Percentiles rank a stretch among this genome's conserved stretches.
These are phyloP conservation scores for Ustilago cynodontis DNA, from an alignment of 1,284 basidiomycete species.

Conservation along the genomic window DNA sequence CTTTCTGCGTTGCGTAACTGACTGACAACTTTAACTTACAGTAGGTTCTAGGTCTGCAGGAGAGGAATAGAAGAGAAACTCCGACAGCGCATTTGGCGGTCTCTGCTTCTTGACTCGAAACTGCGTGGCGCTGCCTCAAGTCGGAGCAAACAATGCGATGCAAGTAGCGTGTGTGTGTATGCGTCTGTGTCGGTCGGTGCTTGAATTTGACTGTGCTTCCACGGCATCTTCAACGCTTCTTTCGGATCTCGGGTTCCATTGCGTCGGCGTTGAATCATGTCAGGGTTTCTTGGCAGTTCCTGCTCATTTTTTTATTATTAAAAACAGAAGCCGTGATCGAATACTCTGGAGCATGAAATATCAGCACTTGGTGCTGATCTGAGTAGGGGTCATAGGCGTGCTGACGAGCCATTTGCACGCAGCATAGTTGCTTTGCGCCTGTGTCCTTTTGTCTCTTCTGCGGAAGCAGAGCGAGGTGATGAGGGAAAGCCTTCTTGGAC, in stretches of 20 bases:
- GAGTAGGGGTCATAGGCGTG: too few species aligned
- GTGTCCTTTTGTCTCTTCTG: too few species aligned
- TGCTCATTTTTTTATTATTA: too few species aligned
- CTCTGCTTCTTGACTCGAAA: neutral
- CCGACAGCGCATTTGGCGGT: too few species aligned
- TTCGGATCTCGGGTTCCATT: conserved; percentile 29
- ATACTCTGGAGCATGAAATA: too few species aligned
- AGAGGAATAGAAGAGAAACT: neutral
- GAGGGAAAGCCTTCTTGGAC: too few species aligned
- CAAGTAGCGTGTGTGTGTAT: neutral
- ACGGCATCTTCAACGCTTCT: neutral
- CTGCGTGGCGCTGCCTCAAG: neutral
- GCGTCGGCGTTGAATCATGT: conserved; percentile 1
- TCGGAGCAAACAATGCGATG: neutral
- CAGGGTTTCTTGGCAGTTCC: conserved; percentile 11
- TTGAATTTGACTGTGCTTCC: conserved; percentile 4
- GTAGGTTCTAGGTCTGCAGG: too few species aligned
- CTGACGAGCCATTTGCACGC: too few species aligned
- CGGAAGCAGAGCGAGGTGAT: too few species aligned
- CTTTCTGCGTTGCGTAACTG: neutral
- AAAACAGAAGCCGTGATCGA: too few species aligned
- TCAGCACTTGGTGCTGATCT: too few species aligned
- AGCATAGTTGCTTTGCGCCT: too few species aligned
- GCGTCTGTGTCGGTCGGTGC: conserved; percentile 4
- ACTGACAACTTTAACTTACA: neutral